Evolutionary conservation across 2,329 filamentous ascomycete species (phyloP).

Genomic region (Penicillium sp.): DNA sequence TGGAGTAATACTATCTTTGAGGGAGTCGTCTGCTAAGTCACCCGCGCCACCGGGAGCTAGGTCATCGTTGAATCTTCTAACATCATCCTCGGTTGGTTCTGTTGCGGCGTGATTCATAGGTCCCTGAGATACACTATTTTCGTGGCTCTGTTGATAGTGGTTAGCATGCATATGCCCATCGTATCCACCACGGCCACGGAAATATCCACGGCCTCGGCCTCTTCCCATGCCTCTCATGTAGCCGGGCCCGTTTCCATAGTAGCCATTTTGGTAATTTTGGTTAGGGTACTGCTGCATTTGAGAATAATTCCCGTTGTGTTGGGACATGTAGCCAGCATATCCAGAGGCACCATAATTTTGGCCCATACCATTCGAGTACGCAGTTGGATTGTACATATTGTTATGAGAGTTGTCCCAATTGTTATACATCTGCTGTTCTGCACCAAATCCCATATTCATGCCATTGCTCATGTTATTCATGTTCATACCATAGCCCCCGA

Average conservation of each 20-base stretch:
- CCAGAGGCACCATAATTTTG: conserved; percentile 77
- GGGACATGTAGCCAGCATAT: conserved; percentile 65
- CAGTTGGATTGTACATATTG: conserved; percentile 74
- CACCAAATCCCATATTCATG: conserved; percentile 67
- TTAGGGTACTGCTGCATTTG: conserved; percentile 51
- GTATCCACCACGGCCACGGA: conserved; percentile 33
- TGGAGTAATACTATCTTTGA: conserved; percentile 15
- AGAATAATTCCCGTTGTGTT: conserved; percentile 75
- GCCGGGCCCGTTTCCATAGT: conserved; percentile 69
- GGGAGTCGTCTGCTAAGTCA: conserved; percentile 22
- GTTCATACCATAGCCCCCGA: conserved; percentile 59
- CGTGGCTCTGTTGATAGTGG: conserved; percentile 28
- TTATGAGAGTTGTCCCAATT: conserved; percentile 75
- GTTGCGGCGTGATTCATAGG: conserved; percentile 18
- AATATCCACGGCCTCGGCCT: conserved; percentile 60
- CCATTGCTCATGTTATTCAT: conserved; percentile 79
- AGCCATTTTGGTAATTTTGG: conserved; percentile 71
- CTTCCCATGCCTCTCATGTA: conserved; percentile 58
- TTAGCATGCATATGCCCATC: conserved; percentile 36
- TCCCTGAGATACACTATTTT: conserved; percentile 29
- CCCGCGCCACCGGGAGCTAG: conserved; percentile 29
- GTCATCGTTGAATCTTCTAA: conserved; percentile 30
- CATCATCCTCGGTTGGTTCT: conserved; percentile 17
- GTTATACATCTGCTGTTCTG: conserved; percentile 63
- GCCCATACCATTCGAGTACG: conserved; percentile 68